Evolutionary conservation across 2,329 filamentous ascomycete genomes (phyloP).

Genomic region (Coniochaeta hoffmannii): DNA sequence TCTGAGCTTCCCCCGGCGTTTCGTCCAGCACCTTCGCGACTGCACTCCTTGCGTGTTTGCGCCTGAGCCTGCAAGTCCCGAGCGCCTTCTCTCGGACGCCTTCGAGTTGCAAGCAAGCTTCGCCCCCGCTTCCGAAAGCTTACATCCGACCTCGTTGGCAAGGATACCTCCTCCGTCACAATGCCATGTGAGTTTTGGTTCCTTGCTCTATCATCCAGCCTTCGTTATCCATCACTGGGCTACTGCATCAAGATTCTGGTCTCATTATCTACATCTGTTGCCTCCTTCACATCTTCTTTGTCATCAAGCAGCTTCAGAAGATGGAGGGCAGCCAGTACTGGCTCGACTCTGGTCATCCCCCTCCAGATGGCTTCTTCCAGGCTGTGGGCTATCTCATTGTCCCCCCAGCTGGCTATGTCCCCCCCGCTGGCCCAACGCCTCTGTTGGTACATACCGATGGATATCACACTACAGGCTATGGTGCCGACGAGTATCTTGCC

Average conservation of each 20-base stretch:
- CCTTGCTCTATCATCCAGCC: background rate
- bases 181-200: background rate
- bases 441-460: too few relatives aligned
- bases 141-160: background rate
- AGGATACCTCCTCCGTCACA: background rate
- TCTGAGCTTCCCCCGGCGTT: slow-evolving; percentile 1
- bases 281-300: too few relatives aligned
- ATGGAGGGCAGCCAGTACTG: too few relatives aligned
- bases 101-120: background rate
- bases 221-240: background rate
- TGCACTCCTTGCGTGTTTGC: background rate
- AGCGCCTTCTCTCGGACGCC: background rate
- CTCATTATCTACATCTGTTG: too few relatives aligned
- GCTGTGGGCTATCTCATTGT: too few relatives aligned
- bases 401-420: too few relatives aligned
- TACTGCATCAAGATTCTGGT: background rate
- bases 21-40: background rate
- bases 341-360: too few relatives aligned
- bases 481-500: too few relatives aligned
- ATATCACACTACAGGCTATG: too few relatives aligned
- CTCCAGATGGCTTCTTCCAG: too few relatives aligned
- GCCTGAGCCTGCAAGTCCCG: background rate
- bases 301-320: too few relatives aligned
- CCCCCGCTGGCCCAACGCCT: too few relatives aligned
- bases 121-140: background rate